These are phyloP conservation scores for Scutellaria galericulata DNA, from an alignment of 257 asterid genomes.

Conservation along the genomic window DNA sequence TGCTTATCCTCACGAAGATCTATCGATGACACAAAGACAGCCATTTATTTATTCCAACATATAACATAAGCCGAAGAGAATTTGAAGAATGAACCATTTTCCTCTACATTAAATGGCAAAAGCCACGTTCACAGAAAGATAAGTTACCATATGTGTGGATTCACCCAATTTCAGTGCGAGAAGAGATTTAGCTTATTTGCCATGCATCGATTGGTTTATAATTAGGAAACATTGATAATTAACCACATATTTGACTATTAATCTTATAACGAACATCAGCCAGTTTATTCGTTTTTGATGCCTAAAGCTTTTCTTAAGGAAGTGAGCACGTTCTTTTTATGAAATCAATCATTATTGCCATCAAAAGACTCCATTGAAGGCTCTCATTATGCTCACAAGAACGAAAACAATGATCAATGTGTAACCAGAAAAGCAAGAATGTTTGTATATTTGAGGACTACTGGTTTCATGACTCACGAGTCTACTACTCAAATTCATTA, in stretches of 20 bases:
- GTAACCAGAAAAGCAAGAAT: not conserved
- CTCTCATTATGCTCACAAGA: not conserved
- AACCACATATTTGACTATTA: no score
- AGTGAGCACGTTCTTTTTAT: not conserved
- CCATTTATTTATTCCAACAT: not conserved
- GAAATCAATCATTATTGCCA: not conserved
- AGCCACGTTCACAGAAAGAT: not conserved
- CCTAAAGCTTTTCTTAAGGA: no score
- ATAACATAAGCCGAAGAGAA: not conserved
- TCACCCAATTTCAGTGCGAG: no score
- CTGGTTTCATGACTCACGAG: not conserved
- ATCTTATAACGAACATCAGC: no score
- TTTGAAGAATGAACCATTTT: no score
- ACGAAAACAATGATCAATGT: not conserved
- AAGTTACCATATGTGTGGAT: no score
- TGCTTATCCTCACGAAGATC: slow-evolving; percentile 96
- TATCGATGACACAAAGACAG: slow-evolving; percentile 33
- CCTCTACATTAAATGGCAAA: not conserved
- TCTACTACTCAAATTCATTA: not conserved
- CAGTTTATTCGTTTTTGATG: no score
- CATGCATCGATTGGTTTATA: no score
- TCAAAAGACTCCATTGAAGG: not conserved
- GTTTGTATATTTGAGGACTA: not conserved
- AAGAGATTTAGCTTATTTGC: no score
- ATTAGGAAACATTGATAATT: no score